phyloP scores from a whole-genome alignment of 805 yeast species.

The Saturnispora kantuleensis region DNA sequence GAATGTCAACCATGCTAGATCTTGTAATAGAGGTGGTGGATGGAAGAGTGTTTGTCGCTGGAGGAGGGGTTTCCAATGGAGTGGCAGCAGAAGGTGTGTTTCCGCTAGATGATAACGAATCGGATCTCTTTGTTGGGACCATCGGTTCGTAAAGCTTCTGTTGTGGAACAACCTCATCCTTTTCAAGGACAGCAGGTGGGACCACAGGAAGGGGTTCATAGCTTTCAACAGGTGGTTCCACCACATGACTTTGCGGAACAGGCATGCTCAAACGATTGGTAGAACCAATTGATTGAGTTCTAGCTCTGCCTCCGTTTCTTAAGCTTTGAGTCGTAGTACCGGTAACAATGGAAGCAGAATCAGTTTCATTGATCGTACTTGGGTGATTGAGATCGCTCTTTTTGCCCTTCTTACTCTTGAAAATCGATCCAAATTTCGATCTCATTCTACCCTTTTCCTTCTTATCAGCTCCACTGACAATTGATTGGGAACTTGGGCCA shows the following conservation, averaged over 20 bases:
- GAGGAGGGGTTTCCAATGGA: conserved; percentile 1
- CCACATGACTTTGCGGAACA: not conserved
- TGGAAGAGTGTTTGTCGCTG: conserved; percentile 4
- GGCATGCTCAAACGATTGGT: not conserved
- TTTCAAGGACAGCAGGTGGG: conserved; percentile 2
- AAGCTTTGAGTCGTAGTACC: conserved; percentile 9
- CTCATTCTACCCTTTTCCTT: conserved; percentile 36
- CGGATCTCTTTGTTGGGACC: conserved; percentile 25
- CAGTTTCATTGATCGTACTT: conserved; percentile 24
- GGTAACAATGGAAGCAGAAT: conserved; percentile 22
- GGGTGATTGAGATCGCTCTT: conserved; percentile 18
- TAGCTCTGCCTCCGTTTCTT: conserved; percentile 4
- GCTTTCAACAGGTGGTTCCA: not conserved
- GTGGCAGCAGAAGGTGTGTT: conserved; percentile 1
- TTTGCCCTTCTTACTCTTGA: conserved; percentile 40
- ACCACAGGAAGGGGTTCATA: not conserved
- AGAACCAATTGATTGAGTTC: conserved; percentile 11
- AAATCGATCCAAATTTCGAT: conserved; percentile 68
- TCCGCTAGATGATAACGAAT: conserved; percentile 16
- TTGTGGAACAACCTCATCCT: conserved; percentile 1
- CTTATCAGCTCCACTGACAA: conserved; percentile 7
- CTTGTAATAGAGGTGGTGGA: conserved; percentile 1
- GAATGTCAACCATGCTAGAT: conserved; percentile 6
- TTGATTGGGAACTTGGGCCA: conserved; percentile 6
- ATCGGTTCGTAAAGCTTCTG: conserved; percentile 14